Conservation (phyloP, 805 yeast species). For the Suhomyces xylopsoci region DNA sequence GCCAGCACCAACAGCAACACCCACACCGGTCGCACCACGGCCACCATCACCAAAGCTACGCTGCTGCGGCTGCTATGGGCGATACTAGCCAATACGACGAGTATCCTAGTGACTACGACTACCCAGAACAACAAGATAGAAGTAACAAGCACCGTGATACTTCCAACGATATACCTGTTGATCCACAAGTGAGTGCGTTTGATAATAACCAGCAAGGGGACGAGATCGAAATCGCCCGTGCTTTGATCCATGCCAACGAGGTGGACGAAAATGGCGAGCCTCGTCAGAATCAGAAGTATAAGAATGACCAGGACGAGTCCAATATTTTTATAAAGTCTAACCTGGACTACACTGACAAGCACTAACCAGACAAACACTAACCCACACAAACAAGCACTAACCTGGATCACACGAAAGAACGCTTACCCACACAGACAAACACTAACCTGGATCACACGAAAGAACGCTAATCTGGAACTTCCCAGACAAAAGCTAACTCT, state of each 20-base stretch:
- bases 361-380: too few species aligned
- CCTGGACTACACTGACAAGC: too few species aligned
- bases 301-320: slow-evolving; percentile 1
- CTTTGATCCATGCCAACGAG: slow-evolving; percentile 56
- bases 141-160: slow-evolving; percentile 12
- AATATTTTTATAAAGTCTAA: slow-evolving; percentile 6
- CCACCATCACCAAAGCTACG: slow-evolving; percentile 20
- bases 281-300: background rate
- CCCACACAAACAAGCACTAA: too few species aligned
- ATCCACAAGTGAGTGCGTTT: slow-evolving; percentile 55
- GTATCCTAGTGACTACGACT: slow-evolving; percentile 14
- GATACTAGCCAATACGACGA: slow-evolving; percentile 16
- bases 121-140: slow-evolving; percentile 7
- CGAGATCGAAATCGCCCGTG: slow-evolving; percentile 65
- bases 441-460: too few species aligned
- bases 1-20: slow-evolving; percentile 4
- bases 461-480: too few species aligned
- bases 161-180: slow-evolving; percentile 46
- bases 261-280: slow-evolving; percentile 16
- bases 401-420: too few species aligned
- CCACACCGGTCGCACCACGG: slow-evolving; percentile 3
- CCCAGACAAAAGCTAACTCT: too few species aligned
- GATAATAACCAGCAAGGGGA: slow-evolving; percentile 40
- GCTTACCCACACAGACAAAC: too few species aligned
- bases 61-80: slow-evolving; percentile 29